These are phyloP conservation scores for Saururus chinensis DNA, from an alignment of 164 flowering plant species.

Conservation along the genomic window DNA sequence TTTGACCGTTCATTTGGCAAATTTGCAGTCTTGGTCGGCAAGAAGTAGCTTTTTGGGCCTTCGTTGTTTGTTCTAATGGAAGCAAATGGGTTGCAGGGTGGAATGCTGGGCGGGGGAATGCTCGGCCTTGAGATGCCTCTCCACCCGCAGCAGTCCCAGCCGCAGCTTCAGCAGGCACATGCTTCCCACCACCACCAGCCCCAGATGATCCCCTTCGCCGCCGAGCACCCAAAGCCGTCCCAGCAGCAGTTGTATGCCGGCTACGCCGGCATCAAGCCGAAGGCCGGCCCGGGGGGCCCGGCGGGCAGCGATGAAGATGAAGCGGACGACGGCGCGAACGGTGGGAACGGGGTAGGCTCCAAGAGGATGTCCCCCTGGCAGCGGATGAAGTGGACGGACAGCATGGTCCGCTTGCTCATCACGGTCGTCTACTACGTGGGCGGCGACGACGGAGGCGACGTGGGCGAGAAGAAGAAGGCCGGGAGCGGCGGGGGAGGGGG, in stretches of 20 bases:
- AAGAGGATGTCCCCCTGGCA: constrained; percentile 54
- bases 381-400: constrained; percentile 82
- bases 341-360: constrained; percentile 28
- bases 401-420: constrained; percentile 55
- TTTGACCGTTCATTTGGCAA: too few species aligned
- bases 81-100: constrained; percentile 11
- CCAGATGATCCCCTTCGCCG: constrained; percentile 11
- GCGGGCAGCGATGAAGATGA: constrained; percentile 19
- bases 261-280: not conserved
- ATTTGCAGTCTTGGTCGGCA: too few species aligned
- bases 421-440: constrained; percentile 45
- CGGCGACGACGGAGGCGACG: constrained; percentile 42
- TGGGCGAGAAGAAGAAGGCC: constrained; percentile 15
- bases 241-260: constrained; percentile 9
- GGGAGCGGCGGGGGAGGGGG: constrained; percentile 33
- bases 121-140: constrained; percentile 23
- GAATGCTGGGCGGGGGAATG: constrained; percentile 18
- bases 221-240: constrained; percentile 6
- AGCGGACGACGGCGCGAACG: constrained; percentile 31
- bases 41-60: too few species aligned
- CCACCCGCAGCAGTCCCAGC: constrained; percentile 14
- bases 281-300: not conserved
- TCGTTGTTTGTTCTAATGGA: constrained; percentile 7
- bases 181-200: constrained; percentile 10
- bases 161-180: not conserved